Conservation (phyloP, 75 land plant species). For the Cunninghamia lanceolata region DNA sequence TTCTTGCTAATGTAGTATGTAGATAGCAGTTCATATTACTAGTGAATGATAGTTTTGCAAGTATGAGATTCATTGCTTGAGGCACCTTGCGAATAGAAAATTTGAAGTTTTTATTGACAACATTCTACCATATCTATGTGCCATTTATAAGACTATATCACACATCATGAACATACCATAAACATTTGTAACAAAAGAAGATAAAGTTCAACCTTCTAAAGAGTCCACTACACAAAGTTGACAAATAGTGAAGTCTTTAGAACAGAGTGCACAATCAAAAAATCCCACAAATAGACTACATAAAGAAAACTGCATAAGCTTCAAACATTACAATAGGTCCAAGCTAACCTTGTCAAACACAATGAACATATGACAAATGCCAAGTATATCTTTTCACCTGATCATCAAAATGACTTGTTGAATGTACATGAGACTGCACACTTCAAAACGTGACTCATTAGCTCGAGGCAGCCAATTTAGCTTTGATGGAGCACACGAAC, state of each 20-base stretch:
- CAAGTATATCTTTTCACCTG: slow-evolving; percentile 36
- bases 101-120: neutral
- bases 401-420: slow-evolving; percentile 61
- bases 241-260: neutral
- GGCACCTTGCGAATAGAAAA: neutral
- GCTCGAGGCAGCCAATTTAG: no score
- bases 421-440: slow-evolving; percentile 51
- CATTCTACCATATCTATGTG: neutral
- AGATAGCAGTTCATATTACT: neutral
- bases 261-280: neutral
- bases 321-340: neutral
- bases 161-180: neutral
- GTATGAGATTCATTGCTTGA: neutral
- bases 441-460: no score
- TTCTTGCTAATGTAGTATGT: neutral
- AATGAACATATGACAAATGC: neutral
- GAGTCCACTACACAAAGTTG: neutral
- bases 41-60: neutral
- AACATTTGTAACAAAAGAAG: neutral
- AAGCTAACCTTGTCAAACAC: neutral
- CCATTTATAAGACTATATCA: neutral
- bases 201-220: neutral
- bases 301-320: neutral
- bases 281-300: neutral
- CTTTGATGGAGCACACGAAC: no score